Base-by-base conservation (phyloP, 345 rosid genomes). In the Corchorus olitorius region DNA sequence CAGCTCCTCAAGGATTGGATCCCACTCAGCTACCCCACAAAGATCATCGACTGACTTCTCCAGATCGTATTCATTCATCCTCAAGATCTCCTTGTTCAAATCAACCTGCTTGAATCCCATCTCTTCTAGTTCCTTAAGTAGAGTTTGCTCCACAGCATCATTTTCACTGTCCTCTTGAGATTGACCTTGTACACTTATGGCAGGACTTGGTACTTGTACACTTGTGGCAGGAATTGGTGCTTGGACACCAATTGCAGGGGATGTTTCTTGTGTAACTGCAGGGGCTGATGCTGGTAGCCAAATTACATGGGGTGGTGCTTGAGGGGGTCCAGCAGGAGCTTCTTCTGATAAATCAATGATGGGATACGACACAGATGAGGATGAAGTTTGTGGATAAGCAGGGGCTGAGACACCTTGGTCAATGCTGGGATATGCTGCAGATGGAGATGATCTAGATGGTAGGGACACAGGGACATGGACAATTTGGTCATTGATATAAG, bases 21-120 rank as follows among this genome's bases (percentile, higher is more conserved):
- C 98, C 99, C 97, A 94, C 65, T 92, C 97, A 8, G 88, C 72
- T 68, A 86, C 92, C 43, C 87, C 93, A 72, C 98, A 91, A 19
- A 97, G 94, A 27, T 85, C 93, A 71, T 92, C 96, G 73, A 92
- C 85, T 6, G 94, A 88, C 76, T 89, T 86, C 86, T 89, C 95
- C 87, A 92, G 73, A 85, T 94, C 74, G 77, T 90, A 97, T 56
- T 88, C 87, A 9, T 92, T 92, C 80, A 72, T 79, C 90, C 95
- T 87, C 84, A 94, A 74, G 27, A 92, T 77, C 86, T 92, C 95
- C 88, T 90, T 93, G 90, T 97, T 92, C 87, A 92, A 58, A 82
- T 90, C 92, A 16, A 90, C 82, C 87, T 91, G 92, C 88, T 87
- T 92, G 87, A 96, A 93, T 59, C 99, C 99, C 99, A 96, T 96